Conservation (phyloP, 352 stramenopile genomes). For the Globisporangium heterothallicum region DNA sequence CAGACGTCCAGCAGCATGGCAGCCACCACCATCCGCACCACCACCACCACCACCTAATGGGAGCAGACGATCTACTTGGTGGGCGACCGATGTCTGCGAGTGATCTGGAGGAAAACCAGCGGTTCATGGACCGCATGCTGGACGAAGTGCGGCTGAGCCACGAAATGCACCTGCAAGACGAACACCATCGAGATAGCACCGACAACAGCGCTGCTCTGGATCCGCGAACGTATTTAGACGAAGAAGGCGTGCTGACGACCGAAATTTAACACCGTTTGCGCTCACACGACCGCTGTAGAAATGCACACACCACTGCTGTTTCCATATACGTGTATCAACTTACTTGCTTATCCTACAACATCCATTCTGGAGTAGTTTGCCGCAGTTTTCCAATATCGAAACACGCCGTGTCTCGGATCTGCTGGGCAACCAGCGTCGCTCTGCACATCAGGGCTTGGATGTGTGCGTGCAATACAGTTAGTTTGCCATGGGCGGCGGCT, state of each 20-base stretch:
- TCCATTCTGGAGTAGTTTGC: too few relatives aligned
- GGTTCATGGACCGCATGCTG: slow-evolving; percentile 78
- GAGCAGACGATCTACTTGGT: slow-evolving; percentile 41
- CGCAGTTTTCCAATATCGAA: too few relatives aligned
- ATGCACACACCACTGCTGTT: neutral
- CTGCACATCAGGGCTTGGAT: too few relatives aligned
- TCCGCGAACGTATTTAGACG: slow-evolving; percentile 64
- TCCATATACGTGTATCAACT: slow-evolving; percentile 1
- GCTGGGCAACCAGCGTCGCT: neutral
- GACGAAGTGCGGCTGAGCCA: slow-evolving; percentile 52
- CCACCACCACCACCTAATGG: slow-evolving; percentile 39
- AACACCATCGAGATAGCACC: slow-evolving; percentile 22
- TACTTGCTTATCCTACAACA: too few relatives aligned
- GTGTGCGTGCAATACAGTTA: neutral
- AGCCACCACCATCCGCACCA: slow-evolving; percentile 14
- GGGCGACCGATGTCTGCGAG: slow-evolving; percentile 34
- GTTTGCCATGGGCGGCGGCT: slow-evolving; percentile 10
- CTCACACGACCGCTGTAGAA: neutral
- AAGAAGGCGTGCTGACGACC: slow-evolving; percentile 63
- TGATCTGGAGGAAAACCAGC: slow-evolving; percentile 64
- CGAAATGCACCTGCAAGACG: slow-evolving; percentile 35
- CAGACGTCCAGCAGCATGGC: slow-evolving; percentile 6
- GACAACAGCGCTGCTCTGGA: slow-evolving; percentile 24
- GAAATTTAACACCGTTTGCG: slow-evolving; percentile 55
- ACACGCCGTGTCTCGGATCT: too few relatives aligned